These are phyloP conservation scores for Misopates orontium DNA, from an alignment of 257 asterid species.

Conservation along the genomic window DNA sequence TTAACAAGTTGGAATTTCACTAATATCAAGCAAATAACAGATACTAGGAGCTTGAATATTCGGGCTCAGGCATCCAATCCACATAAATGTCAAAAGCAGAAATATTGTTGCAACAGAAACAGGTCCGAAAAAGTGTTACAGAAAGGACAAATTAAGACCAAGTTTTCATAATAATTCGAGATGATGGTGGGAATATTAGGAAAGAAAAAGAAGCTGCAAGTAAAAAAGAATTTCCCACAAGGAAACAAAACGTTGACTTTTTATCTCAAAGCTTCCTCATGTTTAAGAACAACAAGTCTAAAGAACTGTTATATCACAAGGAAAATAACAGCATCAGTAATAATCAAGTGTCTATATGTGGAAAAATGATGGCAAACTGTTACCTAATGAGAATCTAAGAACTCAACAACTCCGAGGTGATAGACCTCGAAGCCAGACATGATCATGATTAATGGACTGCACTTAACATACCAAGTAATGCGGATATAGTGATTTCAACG, in stretches of 20 bases:
- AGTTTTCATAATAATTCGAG: background rate
- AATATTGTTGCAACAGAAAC: background rate
- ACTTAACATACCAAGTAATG: background rate
- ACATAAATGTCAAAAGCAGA: conserved; percentile 14
- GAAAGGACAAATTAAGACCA: background rate
- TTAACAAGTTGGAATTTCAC: background rate
- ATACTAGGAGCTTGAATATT: background rate
- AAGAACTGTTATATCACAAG: conserved; percentile 6
- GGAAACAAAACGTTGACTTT: conserved; percentile 7
- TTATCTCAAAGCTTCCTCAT: background rate
- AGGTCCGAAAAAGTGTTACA: background rate
- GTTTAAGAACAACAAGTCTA: background rate
- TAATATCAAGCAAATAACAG: background rate
- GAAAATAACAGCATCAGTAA: conserved; percentile 17
- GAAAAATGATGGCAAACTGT: conserved; percentile 15
- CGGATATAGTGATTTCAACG: conserved; percentile 2
- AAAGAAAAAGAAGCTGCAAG: conserved; percentile 2
- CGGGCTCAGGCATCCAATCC: background rate
- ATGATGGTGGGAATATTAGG: background rate
- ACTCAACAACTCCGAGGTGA: background rate
- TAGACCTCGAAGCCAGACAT: background rate
- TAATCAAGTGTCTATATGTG: background rate
- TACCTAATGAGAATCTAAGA: background rate
- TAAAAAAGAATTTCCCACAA: background rate
- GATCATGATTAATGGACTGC: background rate